A percentile compares a stretch with the other conserved stretches of the same genome.
phyloP scores from a whole-genome alignment of 116 monocot genomes.

The Posidonia oceanica region DNA sequence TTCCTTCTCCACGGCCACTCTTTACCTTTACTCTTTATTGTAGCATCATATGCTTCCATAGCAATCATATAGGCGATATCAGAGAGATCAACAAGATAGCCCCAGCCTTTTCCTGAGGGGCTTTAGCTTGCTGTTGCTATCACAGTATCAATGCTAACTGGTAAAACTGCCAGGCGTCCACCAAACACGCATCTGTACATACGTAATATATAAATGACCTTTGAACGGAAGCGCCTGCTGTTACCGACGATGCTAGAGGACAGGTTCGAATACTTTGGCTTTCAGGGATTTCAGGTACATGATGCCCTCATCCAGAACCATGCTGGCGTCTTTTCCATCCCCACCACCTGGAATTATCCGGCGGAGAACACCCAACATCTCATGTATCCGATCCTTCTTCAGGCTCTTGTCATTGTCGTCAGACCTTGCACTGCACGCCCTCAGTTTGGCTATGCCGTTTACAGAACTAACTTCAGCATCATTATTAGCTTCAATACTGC shows the following conservation, averaged over 20 bases:
- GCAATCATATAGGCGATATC: not conserved
- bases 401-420: constrained; percentile 3
- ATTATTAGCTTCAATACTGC: not conserved
- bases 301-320: constrained; percentile 69
- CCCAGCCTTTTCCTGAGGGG: not conserved
- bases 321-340: constrained; percentile 30
- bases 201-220: not conserved
- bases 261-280: constrained; percentile 15
- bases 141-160: not conserved
- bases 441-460: not conserved
- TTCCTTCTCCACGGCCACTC: not conserved
- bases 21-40: not conserved
- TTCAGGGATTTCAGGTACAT: constrained; percentile 50
- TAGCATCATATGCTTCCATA: not conserved
- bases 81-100: not conserved
- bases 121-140: not conserved
- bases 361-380: constrained; percentile 35
- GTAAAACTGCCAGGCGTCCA: not conserved
- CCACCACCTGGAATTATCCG: constrained; percentile 49
- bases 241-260: not conserved
- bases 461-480: constrained; percentile 25
- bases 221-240: not conserved
- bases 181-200: not conserved
- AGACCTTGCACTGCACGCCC: not conserved
- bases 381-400: constrained; percentile 40